A percentile compares a stretch with the other conserved stretches of the same genome.
phyloP scores from a whole-genome alignment of 2,329 filamentous ascomycete genomes.

The Exophiala alcalophila region DNA sequence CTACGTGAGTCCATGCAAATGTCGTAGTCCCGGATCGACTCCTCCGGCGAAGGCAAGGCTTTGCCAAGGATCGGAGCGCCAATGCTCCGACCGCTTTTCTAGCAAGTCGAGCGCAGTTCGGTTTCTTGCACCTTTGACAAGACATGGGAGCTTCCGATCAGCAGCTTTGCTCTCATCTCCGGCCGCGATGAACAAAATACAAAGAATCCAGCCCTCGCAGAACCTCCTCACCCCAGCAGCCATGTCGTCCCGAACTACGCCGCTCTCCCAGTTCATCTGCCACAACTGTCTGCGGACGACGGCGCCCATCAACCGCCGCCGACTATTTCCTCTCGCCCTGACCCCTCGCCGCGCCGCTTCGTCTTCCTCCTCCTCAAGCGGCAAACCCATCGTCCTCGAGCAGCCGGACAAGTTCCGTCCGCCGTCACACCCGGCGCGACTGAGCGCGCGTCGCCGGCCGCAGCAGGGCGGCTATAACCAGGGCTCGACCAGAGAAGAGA shows the following conservation, averaged over 20 bases:
- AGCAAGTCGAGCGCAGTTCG: no score
- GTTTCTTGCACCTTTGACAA: no score
- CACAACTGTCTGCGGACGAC: constrained; percentile 35
- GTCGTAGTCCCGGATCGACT: no score
- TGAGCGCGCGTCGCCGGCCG: constrained; percentile 61
- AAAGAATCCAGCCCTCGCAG: constrained; percentile 1
- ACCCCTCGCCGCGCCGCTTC: constrained; percentile 11
- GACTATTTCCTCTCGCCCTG: not conserved
- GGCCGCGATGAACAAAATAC: constrained; percentile 2
- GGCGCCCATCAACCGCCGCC: constrained; percentile 2
- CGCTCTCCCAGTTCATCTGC: constrained; percentile 51
- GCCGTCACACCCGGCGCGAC: constrained; percentile 77
- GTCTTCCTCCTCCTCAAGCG: constrained; percentile 10
- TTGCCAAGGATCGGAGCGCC: no score
- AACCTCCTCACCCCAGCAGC: not conserved
- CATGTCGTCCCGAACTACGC: constrained; percentile 43
- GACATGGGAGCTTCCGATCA: no score
- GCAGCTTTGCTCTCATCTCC: not conserved
- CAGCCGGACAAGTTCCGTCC: constrained; percentile 89
- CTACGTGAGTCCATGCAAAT: no score
- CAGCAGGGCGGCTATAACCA: constrained; percentile 49
- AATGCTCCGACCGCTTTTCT: no score
- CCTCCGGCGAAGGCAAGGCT: no score
- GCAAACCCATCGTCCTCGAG: constrained; percentile 68
- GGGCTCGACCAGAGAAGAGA: constrained; percentile 57